A percentile compares a stretch with the other conserved stretches of the same genome.
Evolutionary conservation across 306 rosid species (phyloP).

Genomic region (Quercus glauca): DNA sequence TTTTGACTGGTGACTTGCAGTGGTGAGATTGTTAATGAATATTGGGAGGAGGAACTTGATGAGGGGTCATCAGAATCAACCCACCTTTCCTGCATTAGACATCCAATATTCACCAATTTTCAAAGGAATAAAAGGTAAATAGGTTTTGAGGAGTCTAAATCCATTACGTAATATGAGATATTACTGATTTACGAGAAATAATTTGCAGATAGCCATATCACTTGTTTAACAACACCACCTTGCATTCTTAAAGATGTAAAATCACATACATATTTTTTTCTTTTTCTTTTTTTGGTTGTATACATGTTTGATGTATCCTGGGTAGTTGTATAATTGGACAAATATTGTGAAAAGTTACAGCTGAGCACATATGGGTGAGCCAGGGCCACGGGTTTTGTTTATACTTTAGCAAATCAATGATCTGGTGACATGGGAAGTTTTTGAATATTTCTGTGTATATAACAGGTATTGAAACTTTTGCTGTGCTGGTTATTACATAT

Average conservation of each 20-base stretch:
- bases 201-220: not conserved
- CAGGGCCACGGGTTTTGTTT: not conserved
- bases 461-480: not conserved
- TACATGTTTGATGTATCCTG: not conserved
- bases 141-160: not conserved
- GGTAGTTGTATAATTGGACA: not conserved
- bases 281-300: not conserved
- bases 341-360: not conserved
- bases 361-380: not conserved
- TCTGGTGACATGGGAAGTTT: not conserved
- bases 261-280: not conserved
- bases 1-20: not conserved
- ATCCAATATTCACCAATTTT: slow-evolving; percentile 10
- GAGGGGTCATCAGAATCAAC: slow-evolving; percentile 19
- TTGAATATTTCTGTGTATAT: not conserved
- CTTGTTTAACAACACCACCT: not conserved
- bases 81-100: slow-evolving; percentile 18
- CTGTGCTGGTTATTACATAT: not conserved
- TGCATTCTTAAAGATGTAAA: not conserved
- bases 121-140: slow-evolving; percentile 8
- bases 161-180: slow-evolving; percentile 1
- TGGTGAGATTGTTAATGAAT: slow-evolving; percentile 17
- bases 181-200: not conserved
- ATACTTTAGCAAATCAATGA: not conserved
- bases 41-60: slow-evolving; percentile 22